Conservation (phyloP, 2,329 filamentous ascomycete genomes). For the Ampelomyces quisqualis region DNA sequence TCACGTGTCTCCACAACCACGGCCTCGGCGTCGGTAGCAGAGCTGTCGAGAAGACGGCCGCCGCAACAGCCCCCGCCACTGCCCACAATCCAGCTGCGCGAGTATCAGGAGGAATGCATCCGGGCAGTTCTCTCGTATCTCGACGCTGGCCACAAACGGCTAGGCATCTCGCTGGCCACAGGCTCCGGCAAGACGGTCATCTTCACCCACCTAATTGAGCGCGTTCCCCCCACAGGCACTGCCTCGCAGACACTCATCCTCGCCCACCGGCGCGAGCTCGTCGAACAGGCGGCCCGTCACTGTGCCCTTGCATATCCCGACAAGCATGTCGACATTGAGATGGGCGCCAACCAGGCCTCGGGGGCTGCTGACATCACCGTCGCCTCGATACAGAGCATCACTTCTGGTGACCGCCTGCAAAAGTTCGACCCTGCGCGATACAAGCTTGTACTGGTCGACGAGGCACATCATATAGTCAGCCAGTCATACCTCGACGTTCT, state of each 20-base stretch:
- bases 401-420: slow-evolving; percentile 69
- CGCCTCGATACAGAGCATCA: slow-evolving; percentile 84
- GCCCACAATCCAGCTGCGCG: slow-evolving; percentile 63
- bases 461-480: slow-evolving; percentile 95
- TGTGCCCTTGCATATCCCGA: slow-evolving; percentile 77
- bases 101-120: slow-evolving; percentile 92
- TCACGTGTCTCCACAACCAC: slow-evolving; percentile 12
- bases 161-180: slow-evolving; percentile 84
- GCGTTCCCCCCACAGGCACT: slow-evolving; percentile 59
- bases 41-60: too few relatives aligned
- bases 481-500: slow-evolving; percentile 73
- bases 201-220: slow-evolving; percentile 91
- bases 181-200: slow-evolving; percentile 93
- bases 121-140: slow-evolving; percentile 73
- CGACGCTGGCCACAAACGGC: slow-evolving; percentile 68
- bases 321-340: slow-evolving; percentile 84
- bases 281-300: slow-evolving; percentile 89
- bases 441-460: slow-evolving; percentile 91
- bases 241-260: slow-evolving; percentile 83
- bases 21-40: background rate
- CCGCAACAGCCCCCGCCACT: slow-evolving; percentile 13
- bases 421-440: slow-evolving; percentile 80
- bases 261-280: slow-evolving; percentile 87
- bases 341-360: slow-evolving; percentile 75
- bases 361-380: slow-evolving; percentile 89